Base-by-base conservation (phyloP, 2,329 filamentous ascomycete species). In the Fusarium ambrosium region DNA sequence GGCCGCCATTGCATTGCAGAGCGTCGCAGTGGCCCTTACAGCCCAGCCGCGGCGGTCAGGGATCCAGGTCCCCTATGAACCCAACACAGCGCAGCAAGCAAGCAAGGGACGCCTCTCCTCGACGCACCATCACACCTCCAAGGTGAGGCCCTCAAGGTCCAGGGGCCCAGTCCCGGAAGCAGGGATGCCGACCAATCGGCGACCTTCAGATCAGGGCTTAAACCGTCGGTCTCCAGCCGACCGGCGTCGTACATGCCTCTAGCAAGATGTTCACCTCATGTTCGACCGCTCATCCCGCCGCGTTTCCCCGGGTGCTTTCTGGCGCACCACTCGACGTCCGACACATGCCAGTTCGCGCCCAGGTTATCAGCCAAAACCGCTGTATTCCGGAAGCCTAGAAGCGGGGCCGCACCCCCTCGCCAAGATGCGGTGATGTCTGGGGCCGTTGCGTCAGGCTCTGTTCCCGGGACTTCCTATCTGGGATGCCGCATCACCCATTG, bases 271-370 rank as follows among this genome's bases (percentile, higher is more conserved):
- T 71, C n/a, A 61, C 37, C 32, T 70, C 55, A 34, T 48, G 63
- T 67, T 67, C 62, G 66, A 75, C 66, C 72, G 69, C 66, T 68
- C 59, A 56, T 66, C 34, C 34, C 62, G 55, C 41, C 43, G 45
- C 45, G 48, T 27, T 65, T 56, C 39, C 27, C 39, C 22, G 72
- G 72, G 69, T 20, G 56, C 61, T 71, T 60, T 69, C 67, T 55
- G 48, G 68, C 68, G 43, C 65, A 66, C 70, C 62, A 75, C 56
- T 76, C 68, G 56, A 73, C 32, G 68, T 62, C 55, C 67, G 74
- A 77, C 72, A 76, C 69, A 66, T 77, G 66, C 67, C 67, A 73
- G 34, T 58, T 69, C 69, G 60, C 56, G 37, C 56, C 56, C 48
- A 62, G 32, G 56, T 58, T 62, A 70, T 62, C 62, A 64, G 14